phyloP scores from a whole-genome alignment of 2,329 filamentous ascomycete species.

The Exophiala viscosa region DNA sequence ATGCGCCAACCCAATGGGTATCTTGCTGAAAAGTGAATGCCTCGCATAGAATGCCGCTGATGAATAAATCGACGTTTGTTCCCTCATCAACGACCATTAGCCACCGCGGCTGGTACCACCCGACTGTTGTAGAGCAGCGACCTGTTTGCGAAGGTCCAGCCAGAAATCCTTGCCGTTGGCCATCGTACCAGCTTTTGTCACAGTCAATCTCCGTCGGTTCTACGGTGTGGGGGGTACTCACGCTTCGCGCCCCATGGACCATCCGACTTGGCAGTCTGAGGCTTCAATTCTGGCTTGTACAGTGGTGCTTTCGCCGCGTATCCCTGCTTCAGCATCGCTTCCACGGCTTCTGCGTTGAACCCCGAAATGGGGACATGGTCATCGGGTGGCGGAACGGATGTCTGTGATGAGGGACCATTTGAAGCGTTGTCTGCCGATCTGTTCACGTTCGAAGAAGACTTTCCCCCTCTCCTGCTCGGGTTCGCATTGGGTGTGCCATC shows the following conservation, averaged over 20 bases:
- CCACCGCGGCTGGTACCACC: conserved; percentile 27
- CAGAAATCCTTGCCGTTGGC: conserved; percentile 49
- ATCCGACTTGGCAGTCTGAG: conserved; percentile 21
- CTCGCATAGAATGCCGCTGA: conserved; percentile 18
- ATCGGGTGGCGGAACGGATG: conserved; percentile 26
- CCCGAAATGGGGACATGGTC: conserved; percentile 41
- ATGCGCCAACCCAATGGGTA: conserved; percentile 18
- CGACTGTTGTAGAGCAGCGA: conserved; percentile 38
- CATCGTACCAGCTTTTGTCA: conserved; percentile 43
- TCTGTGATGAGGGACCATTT: conserved; percentile 13
- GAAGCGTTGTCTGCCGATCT: conserved; percentile 13
- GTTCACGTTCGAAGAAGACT: conserved; percentile 9
- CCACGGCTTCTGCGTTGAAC: conserved; percentile 44
- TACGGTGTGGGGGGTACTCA: conserved; percentile 29
- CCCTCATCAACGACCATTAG: conserved; percentile 9
- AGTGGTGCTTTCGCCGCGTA: conserved; percentile 35
- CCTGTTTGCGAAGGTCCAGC: conserved; percentile 47
- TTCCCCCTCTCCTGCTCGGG: conserved; percentile 23
- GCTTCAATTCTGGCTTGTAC: conserved; percentile 35
- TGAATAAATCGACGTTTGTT: conserved; percentile 2
- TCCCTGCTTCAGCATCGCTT: conserved; percentile 41
- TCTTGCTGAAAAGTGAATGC: conserved; percentile 16
- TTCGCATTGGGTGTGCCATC: conserved; percentile 16
- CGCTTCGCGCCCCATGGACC: conserved; percentile 45
- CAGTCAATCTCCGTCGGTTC: conserved; percentile 10